Percentiles rank a stretch among this genome's conserved stretches.
phyloP scores from a whole-genome alignment of 768 basidiomycete species.

The Lentinula boryana region DNA sequence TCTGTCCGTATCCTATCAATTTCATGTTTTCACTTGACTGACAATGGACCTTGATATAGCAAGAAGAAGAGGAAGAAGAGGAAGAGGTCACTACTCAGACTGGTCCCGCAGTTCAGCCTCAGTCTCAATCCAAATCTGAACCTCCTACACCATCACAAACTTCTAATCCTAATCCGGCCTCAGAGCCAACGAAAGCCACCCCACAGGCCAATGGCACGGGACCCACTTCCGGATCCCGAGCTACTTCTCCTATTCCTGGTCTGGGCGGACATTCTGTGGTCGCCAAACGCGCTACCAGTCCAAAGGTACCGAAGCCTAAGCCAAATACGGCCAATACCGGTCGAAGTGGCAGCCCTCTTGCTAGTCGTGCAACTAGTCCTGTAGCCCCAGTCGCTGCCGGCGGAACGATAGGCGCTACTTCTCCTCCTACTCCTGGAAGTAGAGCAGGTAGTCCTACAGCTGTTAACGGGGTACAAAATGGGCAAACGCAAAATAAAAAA shows the following conservation, averaged over 20 bases:
- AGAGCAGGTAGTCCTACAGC: slow-evolving; percentile 36
- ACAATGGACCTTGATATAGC: slow-evolving; percentile 5
- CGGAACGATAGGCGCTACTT: not conserved
- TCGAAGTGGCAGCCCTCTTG: slow-evolving; percentile 57
- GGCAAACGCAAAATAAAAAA: slow-evolving; percentile 18
- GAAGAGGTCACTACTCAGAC: slow-evolving; percentile 43
- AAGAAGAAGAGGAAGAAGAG: slow-evolving; percentile 74
- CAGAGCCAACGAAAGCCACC: slow-evolving; percentile 19
- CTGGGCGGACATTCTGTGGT: slow-evolving; percentile 75
- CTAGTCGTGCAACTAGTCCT: slow-evolving; percentile 51
- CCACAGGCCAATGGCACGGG: not conserved
- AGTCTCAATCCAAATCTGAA: slow-evolving; percentile 26
- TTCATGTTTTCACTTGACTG: slow-evolving; percentile 1
- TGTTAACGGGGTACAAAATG: slow-evolving; percentile 17
- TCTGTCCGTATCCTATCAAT: slow-evolving; percentile 42
- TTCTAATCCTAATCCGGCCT: slow-evolving; percentile 37
- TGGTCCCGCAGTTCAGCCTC: slow-evolving; percentile 38
- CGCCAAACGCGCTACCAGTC: slow-evolving; percentile 82
- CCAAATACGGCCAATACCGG: slow-evolving; percentile 37
- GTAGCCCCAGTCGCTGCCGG: slow-evolving; percentile 13
- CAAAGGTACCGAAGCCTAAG: slow-evolving; percentile 54
- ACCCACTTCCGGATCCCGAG: slow-evolving; percentile 38
- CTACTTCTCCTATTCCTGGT: slow-evolving; percentile 53
- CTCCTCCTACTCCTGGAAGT: slow-evolving; percentile 14
- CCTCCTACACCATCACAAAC: slow-evolving; percentile 38